phyloP scores from a whole-genome alignment of 148 eudicot species.

The Drosera capensis region DNA sequence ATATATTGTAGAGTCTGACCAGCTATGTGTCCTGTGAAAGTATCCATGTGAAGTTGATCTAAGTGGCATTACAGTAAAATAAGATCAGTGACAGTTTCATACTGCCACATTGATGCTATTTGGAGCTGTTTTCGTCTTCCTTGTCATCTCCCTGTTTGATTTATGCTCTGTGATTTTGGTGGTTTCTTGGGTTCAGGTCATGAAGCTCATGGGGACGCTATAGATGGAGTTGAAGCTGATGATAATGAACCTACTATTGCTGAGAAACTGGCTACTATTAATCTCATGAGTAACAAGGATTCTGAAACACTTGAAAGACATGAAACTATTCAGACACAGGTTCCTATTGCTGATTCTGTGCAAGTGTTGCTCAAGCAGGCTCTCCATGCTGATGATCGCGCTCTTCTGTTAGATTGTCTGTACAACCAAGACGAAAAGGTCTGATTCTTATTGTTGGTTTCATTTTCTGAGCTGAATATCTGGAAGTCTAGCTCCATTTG shows the following conservation, averaged over 20 bases:
- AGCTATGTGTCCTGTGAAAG: too few relatives aligned
- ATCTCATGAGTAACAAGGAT: constrained; percentile 23
- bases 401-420: constrained; percentile 65
- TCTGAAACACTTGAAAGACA: constrained; percentile 17
- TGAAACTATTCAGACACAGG: constrained; percentile 24
- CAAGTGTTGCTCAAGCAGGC: constrained; percentile 86
- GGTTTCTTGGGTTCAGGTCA: constrained; percentile 16
- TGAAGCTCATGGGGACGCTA: constrained; percentile 28
- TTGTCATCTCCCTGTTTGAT: too few relatives aligned
- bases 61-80: too few relatives aligned
- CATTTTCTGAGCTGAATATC: not conserved
- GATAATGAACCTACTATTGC: constrained; percentile 86
- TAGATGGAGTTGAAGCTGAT: constrained; percentile 32
- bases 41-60: too few relatives aligned
- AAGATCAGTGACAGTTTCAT: too few relatives aligned
- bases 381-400: constrained; percentile 71
- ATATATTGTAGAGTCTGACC: too few relatives aligned
- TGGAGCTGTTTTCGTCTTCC: too few relatives aligned
- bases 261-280: constrained; percentile 68
- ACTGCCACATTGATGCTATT: too few relatives aligned
- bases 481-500: not conserved
- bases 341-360: constrained; percentile 88
- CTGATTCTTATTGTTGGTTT: not conserved
- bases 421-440: constrained; percentile 83
- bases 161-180: too few relatives aligned